Evolutionary conservation across 129 eudicot genomes (phyloP), one percentile per base, ranked within the genome.

Genomic region (Chrysanthemum seticuspe): DNA sequence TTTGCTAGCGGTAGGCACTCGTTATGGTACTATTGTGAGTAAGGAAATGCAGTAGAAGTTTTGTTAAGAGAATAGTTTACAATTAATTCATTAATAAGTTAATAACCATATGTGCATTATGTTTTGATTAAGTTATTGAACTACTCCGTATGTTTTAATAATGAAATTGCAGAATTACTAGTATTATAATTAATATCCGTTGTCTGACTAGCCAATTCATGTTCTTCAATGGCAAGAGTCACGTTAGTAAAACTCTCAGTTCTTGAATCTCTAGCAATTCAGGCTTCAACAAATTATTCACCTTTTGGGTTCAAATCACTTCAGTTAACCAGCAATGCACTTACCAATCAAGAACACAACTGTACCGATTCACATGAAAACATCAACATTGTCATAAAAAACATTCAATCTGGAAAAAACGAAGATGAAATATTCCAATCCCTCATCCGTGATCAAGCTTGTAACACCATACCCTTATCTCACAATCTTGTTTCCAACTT

Each of bases 401-500:
- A 81, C 51, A 78, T 84, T 72, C 79, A 58, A 54, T 45, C 71
- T 27, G 87, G 84, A 62, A 25, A 62, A 65, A 81, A 74, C 62
- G 81, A 62, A 1, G 84, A 81, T 54, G 93, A 94, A 69, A 80
- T 82, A 68, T 68, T 82, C 14, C 84, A 59, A 62, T 82, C 93
- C 62, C 83, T 94, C 63, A 34, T 68, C 40, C 78, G 67, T 14
- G 93, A 90, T 69, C 74, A 78, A 71, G 78, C 78, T 58, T 86
- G 98, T 79, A 62, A 29, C 68, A 57, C 81, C 14, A 74, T 90
- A 76, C 60, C 60, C 48, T 29, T 94, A 56, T 87, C 87, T 31
- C 85, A 94, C 77, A 59, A 55, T 65, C 83, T 90, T 51, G 84
- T 90, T 34, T 66, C 59, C 71, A 81, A 67, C 75, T 80, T 94